Evolutionary conservation across 495 filamentous ascomycete species (phyloP).

Genomic region (Trichoderma gamsii): DNA sequence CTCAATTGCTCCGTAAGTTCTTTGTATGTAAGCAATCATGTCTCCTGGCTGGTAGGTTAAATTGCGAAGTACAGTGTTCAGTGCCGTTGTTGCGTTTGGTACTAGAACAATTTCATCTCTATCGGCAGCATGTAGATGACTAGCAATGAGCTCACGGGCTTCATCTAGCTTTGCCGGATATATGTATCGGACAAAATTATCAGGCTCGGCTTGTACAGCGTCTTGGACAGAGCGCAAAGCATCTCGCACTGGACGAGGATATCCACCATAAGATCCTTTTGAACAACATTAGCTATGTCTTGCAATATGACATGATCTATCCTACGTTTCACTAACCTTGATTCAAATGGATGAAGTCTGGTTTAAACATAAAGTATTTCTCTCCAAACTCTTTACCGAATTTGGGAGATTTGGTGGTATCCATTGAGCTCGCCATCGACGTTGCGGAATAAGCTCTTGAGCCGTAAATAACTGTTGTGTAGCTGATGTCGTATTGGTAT

Average conservation of each 20-base stretch:
- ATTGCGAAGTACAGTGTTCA: constrained; percentile 67
- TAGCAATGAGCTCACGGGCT: neutral
- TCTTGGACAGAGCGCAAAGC: constrained; percentile 6
- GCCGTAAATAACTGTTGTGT: too few relatives aligned
- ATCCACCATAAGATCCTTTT: neutral
- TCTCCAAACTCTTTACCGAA: neutral
- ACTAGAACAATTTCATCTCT: constrained; percentile 61
- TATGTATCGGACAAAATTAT: neutral
- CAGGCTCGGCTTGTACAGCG: neutral
- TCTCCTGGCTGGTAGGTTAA: constrained; percentile 49
- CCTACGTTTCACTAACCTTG: neutral
- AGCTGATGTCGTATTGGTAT: too few relatives aligned
- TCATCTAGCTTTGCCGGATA: neutral
- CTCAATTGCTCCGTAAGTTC: constrained; percentile 6
- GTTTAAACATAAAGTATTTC: constrained; percentile 9
- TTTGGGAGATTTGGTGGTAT: neutral
- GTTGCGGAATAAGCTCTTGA: neutral
- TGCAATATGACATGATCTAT: neutral
- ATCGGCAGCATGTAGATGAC: neutral
- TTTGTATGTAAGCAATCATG: constrained; percentile 47
- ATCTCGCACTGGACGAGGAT: constrained; percentile 1
- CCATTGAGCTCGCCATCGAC: neutral
- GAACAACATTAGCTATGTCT: neutral
- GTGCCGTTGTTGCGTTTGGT: constrained; percentile 68
- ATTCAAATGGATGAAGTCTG: constrained; percentile 2